Evolutionary conservation across 768 basidiomycete species (phyloP), one percentile per base, ranked within the genome.

Genomic region (Lactarius sp.): DNA sequence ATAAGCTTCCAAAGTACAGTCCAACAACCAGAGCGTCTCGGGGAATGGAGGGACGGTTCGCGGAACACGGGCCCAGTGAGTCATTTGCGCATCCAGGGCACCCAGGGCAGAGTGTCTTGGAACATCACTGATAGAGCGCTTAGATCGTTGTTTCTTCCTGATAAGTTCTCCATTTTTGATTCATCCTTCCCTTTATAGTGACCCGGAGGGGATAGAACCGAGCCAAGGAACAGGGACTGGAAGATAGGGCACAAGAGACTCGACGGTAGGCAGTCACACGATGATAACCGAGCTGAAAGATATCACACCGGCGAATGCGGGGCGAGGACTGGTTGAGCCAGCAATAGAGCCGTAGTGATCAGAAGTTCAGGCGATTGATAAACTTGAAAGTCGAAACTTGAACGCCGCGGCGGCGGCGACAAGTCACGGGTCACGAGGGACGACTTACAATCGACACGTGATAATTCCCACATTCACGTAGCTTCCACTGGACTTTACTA

Each of bases 1-100:
- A 46, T 13, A 56, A 52, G 34, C 12, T 52, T 39, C 59, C 52
- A 46, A 27, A 56, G 5, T 27, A 42, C 3, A 53, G 12, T 14
- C 59, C 54, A 34, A 65, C 54, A 60, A 36, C 14, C 3, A 31
- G 54, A 31, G 64, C 64, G 59, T 60, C 49, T 33, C 31, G 10
- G 9, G n/a, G 34, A 64, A 33, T 20, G 4, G 20, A 34, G 33
- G n/a, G 14, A 51, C 42, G 20, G 16, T 18, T n/a, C 8, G 12
- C 18, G 18, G 18, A 10, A n/a, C 41, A 52, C 22, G 46, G 39
- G 14, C 27, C 20, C 16, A 34, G 12, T 27, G 44, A 27, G 31
- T 44, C 20, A 7, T 6, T 22, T 36, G 10, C 12, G 16, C 13
- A 16, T 20, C 9, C 52, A 37, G 59, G 47, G 58, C 7, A 27